Percentiles rank a stretch among this genome's conserved stretches.
These are phyloP conservation scores for Pisolithus albus DNA, from an alignment of 768 basidiomycete genomes.

Conservation along the genomic window DNA sequence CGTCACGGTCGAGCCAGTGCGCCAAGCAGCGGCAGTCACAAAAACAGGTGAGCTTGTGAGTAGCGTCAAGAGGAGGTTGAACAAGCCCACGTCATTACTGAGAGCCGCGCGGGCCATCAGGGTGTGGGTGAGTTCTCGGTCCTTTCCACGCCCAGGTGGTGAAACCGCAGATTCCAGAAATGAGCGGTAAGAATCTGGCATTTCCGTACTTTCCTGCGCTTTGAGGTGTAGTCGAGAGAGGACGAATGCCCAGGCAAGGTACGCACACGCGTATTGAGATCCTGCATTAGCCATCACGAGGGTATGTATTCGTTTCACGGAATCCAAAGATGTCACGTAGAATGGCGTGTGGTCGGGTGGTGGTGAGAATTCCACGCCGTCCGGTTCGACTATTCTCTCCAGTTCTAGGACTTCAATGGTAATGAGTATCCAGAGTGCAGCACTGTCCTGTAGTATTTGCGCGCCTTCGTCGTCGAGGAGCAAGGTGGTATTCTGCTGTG, in stretches of 20 bases:
- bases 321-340: conserved; percentile 56
- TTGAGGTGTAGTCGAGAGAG: conserved; percentile 54
- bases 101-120: conserved; percentile 56
- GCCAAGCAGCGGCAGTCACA: conserved; percentile 67
- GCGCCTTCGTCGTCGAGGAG: conserved; percentile 70
- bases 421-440: conserved; percentile 73
- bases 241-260: conserved; percentile 81
- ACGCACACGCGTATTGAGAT: conserved; percentile 62
- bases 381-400: conserved; percentile 55
- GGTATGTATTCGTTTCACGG: conserved; percentile 61
- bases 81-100: conserved; percentile 52
- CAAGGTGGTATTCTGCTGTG: conserved; percentile 55
- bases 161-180: conserved; percentile 52
- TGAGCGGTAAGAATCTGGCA: conserved; percentile 46
- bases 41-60: conserved; percentile 70
- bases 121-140: conserved; percentile 47
- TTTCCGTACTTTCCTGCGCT: conserved; percentile 40
- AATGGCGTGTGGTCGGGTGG: conserved; percentile 42
- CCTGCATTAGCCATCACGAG: conserved; percentile 53
- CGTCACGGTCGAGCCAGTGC: conserved; percentile 56
- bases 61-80: conserved; percentile 48
- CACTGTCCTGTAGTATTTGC: conserved; percentile 58
- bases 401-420: conserved; percentile 76
- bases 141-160: conserved; percentile 40
- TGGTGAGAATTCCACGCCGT: conserved; percentile 44